Percentiles rank a stretch among this genome's conserved stretches.
Conservation (phyloP, 208 protist species). For the Phytomonas sp. region DNA sequence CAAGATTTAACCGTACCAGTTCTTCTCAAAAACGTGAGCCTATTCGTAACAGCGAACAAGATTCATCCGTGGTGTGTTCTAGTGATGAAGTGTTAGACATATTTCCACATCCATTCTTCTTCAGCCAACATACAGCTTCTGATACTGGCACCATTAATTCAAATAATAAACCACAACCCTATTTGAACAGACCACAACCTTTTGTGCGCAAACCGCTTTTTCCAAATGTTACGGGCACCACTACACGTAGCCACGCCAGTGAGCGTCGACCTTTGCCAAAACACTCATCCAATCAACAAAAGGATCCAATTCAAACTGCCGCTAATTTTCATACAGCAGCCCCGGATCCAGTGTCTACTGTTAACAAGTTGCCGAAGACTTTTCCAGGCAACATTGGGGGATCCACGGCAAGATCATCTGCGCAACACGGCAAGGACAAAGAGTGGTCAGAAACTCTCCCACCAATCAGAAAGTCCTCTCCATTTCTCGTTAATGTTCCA, state of each 20-base stretch:
- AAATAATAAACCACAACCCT: not conserved
- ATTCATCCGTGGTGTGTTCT: not conserved
- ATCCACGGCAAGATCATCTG: not conserved
- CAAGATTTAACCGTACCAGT: not conserved
- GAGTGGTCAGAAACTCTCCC: not conserved
- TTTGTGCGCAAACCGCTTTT: not conserved
- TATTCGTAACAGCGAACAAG: not conserved
- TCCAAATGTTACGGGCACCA: not conserved
- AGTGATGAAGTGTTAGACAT: constrained; percentile 30
- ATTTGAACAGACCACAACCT: not conserved
- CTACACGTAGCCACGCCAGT: not conserved
- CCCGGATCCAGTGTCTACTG: not conserved
- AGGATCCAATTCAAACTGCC: not conserved
- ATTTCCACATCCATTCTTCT: constrained; percentile 70
- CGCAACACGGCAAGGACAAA: not conserved
- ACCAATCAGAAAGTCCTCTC: not conserved
- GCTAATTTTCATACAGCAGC: not conserved
- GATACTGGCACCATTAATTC: not conserved
- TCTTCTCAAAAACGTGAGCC: not conserved
- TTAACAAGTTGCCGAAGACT: not conserved
- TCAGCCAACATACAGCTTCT: constrained; percentile 8
- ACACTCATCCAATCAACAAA: not conserved
- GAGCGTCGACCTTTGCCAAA: constrained; percentile 1
- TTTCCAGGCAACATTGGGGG: not conserved
- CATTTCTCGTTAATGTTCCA: not conserved